Evolutionary conservation across 352 stramenopile species (phyloP).

Genomic region (Phytophthora fragariae): DNA sequence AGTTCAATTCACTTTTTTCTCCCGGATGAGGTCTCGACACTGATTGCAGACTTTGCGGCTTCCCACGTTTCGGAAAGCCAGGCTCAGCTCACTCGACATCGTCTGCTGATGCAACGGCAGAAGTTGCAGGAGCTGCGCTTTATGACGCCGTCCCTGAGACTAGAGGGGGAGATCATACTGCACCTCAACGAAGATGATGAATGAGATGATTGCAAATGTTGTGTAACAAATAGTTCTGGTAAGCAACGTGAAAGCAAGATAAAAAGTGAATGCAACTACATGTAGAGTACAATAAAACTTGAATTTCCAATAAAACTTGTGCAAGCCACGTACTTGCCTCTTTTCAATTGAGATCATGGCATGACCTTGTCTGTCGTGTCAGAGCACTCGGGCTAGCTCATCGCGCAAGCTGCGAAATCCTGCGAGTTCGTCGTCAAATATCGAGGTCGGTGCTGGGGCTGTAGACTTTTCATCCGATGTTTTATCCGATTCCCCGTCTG

Average conservation of each 20-base stretch:
- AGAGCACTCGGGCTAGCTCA: conserved; percentile 58
- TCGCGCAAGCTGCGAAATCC: conserved; percentile 75
- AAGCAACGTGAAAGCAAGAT: neutral
- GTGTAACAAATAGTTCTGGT: neutral
- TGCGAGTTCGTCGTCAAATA: conserved; percentile 86
- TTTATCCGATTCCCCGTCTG: conserved; percentile 5
- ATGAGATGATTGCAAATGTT: too few relatives aligned
- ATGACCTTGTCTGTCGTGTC: neutral
- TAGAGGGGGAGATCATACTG: conserved; percentile 9
- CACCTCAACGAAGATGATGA: neutral
- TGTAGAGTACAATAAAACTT: neutral
- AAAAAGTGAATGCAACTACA: too few relatives aligned
- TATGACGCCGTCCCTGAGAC: conserved; percentile 17
- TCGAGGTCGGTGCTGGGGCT: conserved; percentile 6
- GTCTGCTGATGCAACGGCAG: conserved; percentile 7
- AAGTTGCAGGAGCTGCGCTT: conserved; percentile 27
- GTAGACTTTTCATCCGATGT: neutral
- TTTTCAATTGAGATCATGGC: conserved; percentile 3
- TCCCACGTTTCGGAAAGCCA: conserved; percentile 13
- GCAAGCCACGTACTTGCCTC: neutral
- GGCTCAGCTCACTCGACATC: conserved; percentile 7
- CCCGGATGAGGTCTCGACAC: conserved; percentile 10
- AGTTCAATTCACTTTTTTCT: conserved; percentile 3
- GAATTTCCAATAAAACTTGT: neutral
- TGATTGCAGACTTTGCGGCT: conserved; percentile 17